Evolutionary conservation across 192 early-diverging fungal species (phyloP), one percentile per base, ranked within the genome.

Genomic region (Geosiphon pyriformis): DNA sequence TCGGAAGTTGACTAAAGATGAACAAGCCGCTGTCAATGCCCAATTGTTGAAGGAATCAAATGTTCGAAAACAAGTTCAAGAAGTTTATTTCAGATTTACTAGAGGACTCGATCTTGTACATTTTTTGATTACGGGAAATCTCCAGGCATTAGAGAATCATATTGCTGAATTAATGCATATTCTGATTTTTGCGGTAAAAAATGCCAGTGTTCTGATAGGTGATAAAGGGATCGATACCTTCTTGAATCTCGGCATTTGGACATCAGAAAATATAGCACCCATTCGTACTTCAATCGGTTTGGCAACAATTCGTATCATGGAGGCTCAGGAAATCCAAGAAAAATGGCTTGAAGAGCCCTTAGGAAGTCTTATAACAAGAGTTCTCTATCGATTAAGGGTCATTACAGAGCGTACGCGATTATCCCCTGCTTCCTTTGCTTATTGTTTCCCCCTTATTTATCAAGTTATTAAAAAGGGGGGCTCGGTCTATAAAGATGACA

Each of bases 11-110:
- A 85, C 82, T 1, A 92, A 88, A 51, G 91, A 89, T 12, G 93
- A 96, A 67, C 81, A 89, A 61, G 82, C 80, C 29, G 74, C 88
- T 11, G 82, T 92, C 6, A 79, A 90, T 60, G 71, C 76, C 12
- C 92, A 93, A 74, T 68, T 84, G 1, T 82, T 76, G 26, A 88
- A 88, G 62, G 95, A 98, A 72, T 62, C 71, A 2, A 79, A 69
- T 7, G 87, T 91, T n/a, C 85, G 95, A 26, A 74, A 64, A 51
- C 71, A 79, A 8, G 92, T 93, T 3, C 78, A 84, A 34, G 61
- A 60, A 0, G 69, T 87, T 11, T 70, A 74, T 22, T 67, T 72
- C 8, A 76, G 72, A 17, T 58, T 94, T 30, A 64, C 66, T n/a
- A 76, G 80, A 17, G 91, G 83, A 4, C 70, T 98, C 52, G 75